Base-by-base conservation (phyloP, 768 basidiomycete genomes). In the Amanita pseudoporphyria region DNA sequence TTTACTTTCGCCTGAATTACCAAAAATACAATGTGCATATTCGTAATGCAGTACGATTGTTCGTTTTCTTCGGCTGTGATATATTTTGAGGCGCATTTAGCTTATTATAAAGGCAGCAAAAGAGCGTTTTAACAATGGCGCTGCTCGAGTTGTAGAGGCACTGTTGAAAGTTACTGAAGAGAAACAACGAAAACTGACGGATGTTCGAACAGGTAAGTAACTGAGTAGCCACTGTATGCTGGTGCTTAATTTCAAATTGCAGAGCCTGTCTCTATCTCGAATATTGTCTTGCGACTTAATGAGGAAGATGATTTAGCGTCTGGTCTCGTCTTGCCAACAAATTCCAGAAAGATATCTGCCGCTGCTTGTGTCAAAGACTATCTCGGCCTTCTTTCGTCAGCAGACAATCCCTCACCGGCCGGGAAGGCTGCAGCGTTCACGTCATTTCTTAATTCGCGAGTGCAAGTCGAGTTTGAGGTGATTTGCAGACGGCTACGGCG, bases 1-100 rank as follows among this genome's bases (percentile, higher is more conserved):
- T 89, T 30, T 81, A 82, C 64, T 87, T 96, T 61, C 79, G 88
- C 42, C 77, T 97, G 42, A 97, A 97, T 67, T 87, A 83, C 60
- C 84, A 92, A 56, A 85, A 79, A 57, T 95, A 93, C 65, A 82
- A 86, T 56, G 71, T 90, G 28, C 82, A 89, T 57, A 79, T 96
- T 46, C 84, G 95, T 37, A 95, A 96, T 67, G 73, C 82, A 60
- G 91, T 90, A 56, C 6, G 79, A 21, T n/a, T 47, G 16, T 16
- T 57, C 40, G 28, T n/a, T 47, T 33, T 21, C 37, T 44, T 49
- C 16, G 26, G 7, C 7, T 13, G 13, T 6, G 19, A 13, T 9
- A 9, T 2, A 22, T 16, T 18, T 28, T 35, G 32, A 35, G 43
- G 51, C 54, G 24, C 58, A 41, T 49, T 47, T 62, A 94, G 91